Evolutionary conservation across 176 grass and related monocot genomes (phyloP).

Genomic region (Saccharum spontaneum): DNA sequence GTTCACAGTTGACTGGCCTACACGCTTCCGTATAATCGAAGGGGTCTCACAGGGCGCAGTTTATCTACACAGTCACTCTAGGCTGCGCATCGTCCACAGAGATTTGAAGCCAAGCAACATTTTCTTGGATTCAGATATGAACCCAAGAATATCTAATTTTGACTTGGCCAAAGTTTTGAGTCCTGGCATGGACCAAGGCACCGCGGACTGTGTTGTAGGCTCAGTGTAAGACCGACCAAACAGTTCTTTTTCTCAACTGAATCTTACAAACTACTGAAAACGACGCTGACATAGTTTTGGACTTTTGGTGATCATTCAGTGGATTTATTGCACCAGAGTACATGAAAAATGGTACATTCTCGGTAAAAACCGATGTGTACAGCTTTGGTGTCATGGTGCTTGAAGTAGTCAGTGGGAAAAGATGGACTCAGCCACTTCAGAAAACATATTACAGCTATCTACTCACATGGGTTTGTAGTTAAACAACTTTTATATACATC

Average conservation of each 20-base stretch:
- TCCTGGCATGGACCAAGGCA: background rate
- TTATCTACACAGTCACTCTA: no score
- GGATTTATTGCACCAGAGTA: conserved; percentile 32
- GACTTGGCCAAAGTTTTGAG: background rate
- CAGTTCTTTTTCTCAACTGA: background rate
- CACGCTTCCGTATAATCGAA: no score
- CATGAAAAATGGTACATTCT: background rate
- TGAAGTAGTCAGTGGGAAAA: conserved; percentile 9
- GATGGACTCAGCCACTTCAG: no score
- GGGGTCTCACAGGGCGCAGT: no score
- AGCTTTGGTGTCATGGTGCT: conserved; percentile 31
- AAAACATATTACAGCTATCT: background rate
- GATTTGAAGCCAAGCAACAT: no score
- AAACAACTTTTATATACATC: no score
- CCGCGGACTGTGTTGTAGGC: background rate
- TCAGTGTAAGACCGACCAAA: conserved; percentile 5
- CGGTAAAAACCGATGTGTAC: conserved; percentile 33
- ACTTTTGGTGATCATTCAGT: background rate
- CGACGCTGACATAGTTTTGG: background rate
- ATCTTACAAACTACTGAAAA: background rate
- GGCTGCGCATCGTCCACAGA: no score
- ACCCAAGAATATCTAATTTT: background rate
- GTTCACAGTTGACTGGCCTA: no score
- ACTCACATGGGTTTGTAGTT: background rate
- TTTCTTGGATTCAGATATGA: no score